Percentiles rank a stretch among this genome's conserved stretches.
phyloP scores from a whole-genome alignment of 176 grass and related monocot species.

The Musa beccarii region DNA sequence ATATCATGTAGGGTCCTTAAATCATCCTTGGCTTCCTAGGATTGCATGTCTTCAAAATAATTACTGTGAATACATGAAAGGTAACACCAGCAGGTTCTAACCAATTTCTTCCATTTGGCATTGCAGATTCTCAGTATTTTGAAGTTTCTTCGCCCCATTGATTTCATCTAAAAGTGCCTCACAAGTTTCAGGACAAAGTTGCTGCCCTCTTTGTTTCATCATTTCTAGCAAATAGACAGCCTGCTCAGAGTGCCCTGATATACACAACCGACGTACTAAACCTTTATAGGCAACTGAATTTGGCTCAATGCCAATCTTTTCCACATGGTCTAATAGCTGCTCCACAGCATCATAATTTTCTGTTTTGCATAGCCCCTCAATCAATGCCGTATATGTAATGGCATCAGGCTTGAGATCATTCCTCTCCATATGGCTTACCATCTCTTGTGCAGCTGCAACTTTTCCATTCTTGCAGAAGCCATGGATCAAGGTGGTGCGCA shows the following conservation, averaged over 20 bases:
- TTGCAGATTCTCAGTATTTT: slow-evolving; percentile 5
- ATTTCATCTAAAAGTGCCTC: not conserved
- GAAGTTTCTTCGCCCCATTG: not conserved
- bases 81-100: too few relatives aligned
- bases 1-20: too few relatives aligned
- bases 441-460: not conserved
- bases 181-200: slow-evolving; percentile 5
- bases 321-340: slow-evolving; percentile 1
- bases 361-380: slow-evolving; percentile 4
- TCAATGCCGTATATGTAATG: not conserved
- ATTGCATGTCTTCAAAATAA: too few relatives aligned
- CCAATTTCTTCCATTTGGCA: not conserved
- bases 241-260: not conserved
- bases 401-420: not conserved
- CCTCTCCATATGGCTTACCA: not conserved
- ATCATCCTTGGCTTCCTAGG: too few relatives aligned
- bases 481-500: slow-evolving; percentile 14
- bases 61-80: too few relatives aligned
- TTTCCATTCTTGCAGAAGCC: slow-evolving; percentile 9
- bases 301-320: slow-evolving; percentile 11
- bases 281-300: slow-evolving; percentile 11
- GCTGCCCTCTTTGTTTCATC: slow-evolving; percentile 2
- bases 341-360: slow-evolving; percentile 1
- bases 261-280: not conserved
- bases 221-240: slow-evolving; percentile 7